phyloP scores from a whole-genome alignment of 2,329 filamentous ascomycete genomes.

The Golovinomyces cichoracearum region DNA sequence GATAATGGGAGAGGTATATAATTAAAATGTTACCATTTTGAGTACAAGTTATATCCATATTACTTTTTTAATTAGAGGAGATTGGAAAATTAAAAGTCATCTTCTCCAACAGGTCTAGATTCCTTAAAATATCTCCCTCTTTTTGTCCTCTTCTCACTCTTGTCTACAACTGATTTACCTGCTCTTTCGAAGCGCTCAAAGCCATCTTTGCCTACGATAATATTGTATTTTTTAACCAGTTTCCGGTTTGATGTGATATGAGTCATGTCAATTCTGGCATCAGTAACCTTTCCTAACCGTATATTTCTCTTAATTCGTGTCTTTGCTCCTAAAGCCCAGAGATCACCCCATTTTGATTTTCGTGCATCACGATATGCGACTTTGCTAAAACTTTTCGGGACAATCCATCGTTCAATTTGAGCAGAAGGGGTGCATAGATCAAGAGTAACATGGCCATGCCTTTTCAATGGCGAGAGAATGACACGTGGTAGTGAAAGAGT shows the following conservation, averaged over 20 bases:
- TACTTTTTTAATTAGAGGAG: no score
- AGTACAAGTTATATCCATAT: no score
- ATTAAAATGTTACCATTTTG: no score
- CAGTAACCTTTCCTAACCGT: constrained; percentile 10
- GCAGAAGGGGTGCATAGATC: constrained; percentile 76
- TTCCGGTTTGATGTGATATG: constrained; percentile 20
- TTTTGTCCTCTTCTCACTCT: constrained; percentile 11
- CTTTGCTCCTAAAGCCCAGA: constrained; percentile 90
- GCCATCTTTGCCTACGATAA: constrained; percentile 15
- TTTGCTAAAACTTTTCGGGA: constrained; percentile 55
- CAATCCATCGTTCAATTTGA: constrained; percentile 75
- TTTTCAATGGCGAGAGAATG: constrained; percentile 61
- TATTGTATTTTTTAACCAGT: constrained; percentile 15
- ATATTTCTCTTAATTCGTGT: constrained; percentile 43
- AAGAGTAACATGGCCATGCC: constrained; percentile 62
- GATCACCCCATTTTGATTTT: constrained; percentile 72
- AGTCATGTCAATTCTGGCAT: constrained; percentile 7
- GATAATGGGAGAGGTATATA: no score
- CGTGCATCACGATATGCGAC: constrained; percentile 78
- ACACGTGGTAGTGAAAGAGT: constrained; percentile 51
- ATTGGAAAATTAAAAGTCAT: constrained; percentile 1
- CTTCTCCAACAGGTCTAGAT: neutral
- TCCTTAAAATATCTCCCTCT: constrained; percentile 1
- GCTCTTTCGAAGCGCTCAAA: constrained; percentile 11
- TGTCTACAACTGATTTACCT: constrained; percentile 7